phyloP scores from a whole-genome alignment of 306 rosid genomes.

The Rosa lucieae region DNA sequence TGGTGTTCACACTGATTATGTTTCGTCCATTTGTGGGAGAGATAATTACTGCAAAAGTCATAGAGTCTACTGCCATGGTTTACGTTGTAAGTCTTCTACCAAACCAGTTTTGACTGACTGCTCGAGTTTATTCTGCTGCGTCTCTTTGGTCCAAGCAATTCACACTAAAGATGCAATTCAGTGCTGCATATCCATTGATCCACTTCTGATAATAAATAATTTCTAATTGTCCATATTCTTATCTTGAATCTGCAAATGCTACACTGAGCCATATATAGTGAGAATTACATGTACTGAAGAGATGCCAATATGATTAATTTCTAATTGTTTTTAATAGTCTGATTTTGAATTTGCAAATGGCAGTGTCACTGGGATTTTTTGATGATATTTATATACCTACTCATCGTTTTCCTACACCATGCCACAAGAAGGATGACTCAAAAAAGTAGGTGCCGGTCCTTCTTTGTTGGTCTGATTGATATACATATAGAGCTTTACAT shows the following conservation, averaged over 20 bases:
- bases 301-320: not conserved
- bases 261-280: constrained; percentile 37
- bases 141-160: constrained; percentile 9
- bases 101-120: not conserved
- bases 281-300: not conserved
- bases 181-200: not conserved
- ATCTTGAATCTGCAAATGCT: constrained; percentile 30
- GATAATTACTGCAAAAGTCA: constrained; percentile 58
- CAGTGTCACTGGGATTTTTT: constrained; percentile 88
- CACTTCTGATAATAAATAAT: not conserved
- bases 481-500: constrained; percentile 6
- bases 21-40: constrained; percentile 81
- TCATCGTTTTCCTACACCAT: constrained; percentile 57
- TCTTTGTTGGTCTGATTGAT: not conserved
- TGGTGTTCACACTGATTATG: constrained; percentile 59
- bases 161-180: constrained; percentile 1
- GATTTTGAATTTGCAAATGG: constrained; percentile 29
- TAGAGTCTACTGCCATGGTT: constrained; percentile 54
- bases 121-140: not conserved
- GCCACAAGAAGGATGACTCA: constrained; percentile 40
- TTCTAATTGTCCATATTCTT: constrained; percentile 2
- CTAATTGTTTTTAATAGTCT: not conserved
- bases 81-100: constrained; percentile 46
- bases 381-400: constrained; percentile 69
- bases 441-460: constrained; percentile 43